Base-by-base conservation (phyloP, 73 alveolate species). In the Effrenium voratum region DNA sequence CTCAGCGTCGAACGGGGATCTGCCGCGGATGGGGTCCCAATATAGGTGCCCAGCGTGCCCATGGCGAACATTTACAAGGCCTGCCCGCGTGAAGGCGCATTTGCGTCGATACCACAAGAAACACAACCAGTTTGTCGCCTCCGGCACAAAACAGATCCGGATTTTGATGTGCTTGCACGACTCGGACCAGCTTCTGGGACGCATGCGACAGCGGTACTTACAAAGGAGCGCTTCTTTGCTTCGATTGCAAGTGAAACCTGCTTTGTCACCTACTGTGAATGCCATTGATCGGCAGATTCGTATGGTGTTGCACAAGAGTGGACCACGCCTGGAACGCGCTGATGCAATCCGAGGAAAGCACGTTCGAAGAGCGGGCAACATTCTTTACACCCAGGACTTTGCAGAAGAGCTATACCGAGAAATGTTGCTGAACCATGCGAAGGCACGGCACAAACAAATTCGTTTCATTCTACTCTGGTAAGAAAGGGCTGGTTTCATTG, bases 71-170 rank as follows among this genome's bases (percentile, higher is more conserved):
- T 77, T 77, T 44, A 60, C 30, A 3, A 43, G n/a, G 0, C 26
- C 45, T 12, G 44, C 2, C 45, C 60, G 88, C 32, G 68, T 45
- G 88, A 30, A 5, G 44, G 88, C 41, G 60, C 93, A 84, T 84
- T n/a, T 84, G 55, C 60, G 43, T 43, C 52, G 32, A 59, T 84
- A 84, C 60, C 93, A 57, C 46, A 70, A 43, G 3, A 63, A 55
- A 34, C 55, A 34, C 40, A 40, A 86, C 41, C 95, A 87, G 45
- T 87, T 28, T 34, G 66, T 75, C 22, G 59, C 84, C 68, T 87
- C 95, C 2, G 95, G 95, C 38, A 44, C 95, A 13, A 87, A 87
- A 38, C 84, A 87, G 45, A 13, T 87, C 66, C 41, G 44, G 55
- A 45, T 76, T 49, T 32, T 87, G 1, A 83, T 87, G 24, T 66